Base-by-base conservation (phyloP, 202 grass and related monocot species). In the Elaeis oleifera region DNA sequence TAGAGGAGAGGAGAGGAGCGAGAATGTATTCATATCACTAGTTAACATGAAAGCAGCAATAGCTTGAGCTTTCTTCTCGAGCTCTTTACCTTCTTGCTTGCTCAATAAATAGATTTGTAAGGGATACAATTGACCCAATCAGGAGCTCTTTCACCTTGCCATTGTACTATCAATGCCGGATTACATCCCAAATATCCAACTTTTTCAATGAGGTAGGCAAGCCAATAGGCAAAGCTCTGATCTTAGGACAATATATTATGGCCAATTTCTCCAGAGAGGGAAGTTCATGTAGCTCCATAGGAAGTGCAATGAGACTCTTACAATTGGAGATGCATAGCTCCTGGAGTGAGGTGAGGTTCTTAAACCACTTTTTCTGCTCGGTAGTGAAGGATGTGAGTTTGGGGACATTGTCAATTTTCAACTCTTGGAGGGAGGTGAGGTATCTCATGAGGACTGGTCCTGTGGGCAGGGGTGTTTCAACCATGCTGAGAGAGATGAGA, bases 201-300 rank as follows among this genome's bases (percentile, higher is more conserved):
- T 70, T 52, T 24, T n/a, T 77, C 21, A 63, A 52, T 0, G 74
- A 77, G 14, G 51, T 51, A 28, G 65, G 74, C 11, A 77, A 22
- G 50, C 65, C 58, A 7, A 31, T 23, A 1, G 65, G 74, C 18
- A 63, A 3, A 4, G 66, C 68, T 18, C 58, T 54, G 59, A 77
- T 57, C 17, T 13, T 21, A 4, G 3, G n/a, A 58, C 65, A 61
- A 4, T 23, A 44, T 28, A 2, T 19, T 21, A 77, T 15, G 29
- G 0, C 3, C 5, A 77, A 16, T 5, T 32, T 57, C 39, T 77
- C 49, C 49, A 76, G 27, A 44, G 55, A 61, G 21, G 26, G 1
- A 61, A 76, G 73, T 16, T 14, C 59, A 2, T 24, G 27, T 16
- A 76, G 22, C 3, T 25, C 56, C 16, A 20, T 18, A 26, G 73